Percentiles rank a stretch among this genome's conserved stretches.
Evolutionary conservation across 2,329 filamentous ascomycete species (phyloP).

Genomic region (Colletotrichum melonis): DNA sequence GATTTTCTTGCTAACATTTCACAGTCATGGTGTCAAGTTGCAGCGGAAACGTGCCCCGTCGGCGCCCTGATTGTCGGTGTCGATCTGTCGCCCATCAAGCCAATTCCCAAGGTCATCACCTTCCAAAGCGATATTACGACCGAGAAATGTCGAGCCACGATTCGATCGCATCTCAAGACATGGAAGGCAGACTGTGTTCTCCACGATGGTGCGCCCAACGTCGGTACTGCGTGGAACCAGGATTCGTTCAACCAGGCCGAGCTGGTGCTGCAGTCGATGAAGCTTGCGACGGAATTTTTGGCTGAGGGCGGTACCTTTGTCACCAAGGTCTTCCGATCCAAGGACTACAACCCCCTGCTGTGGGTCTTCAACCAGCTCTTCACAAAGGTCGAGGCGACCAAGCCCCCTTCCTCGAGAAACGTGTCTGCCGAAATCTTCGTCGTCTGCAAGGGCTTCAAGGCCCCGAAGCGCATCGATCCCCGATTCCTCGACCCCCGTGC

Average conservation of each 20-base stretch:
- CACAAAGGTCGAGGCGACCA: conserved; percentile 94
- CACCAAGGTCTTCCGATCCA: conserved; percentile 96
- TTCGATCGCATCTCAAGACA: conserved; percentile 90
- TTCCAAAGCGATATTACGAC: conserved; percentile 99
- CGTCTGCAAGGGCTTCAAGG: conserved; percentile 94
- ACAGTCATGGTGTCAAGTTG: conserved; percentile 95
- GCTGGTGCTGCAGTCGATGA: conserved; percentile 88
- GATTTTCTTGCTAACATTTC: background rate
- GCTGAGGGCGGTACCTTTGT: conserved; percentile 92
- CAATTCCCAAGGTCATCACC: conserved; percentile 92
- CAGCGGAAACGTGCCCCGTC: conserved; percentile 92
- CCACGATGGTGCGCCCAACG: conserved; percentile 97
- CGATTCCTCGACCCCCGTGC: conserved; percentile 89
- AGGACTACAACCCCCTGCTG: conserved; percentile 94
- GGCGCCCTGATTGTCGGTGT: conserved; percentile 93
- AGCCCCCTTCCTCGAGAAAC: conserved; percentile 94
- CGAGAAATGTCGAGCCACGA: conserved; percentile 92
- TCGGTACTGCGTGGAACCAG: conserved; percentile 97
- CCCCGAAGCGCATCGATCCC: conserved; percentile 91
- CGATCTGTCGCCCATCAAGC: conserved; percentile 94
- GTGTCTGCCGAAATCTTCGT: conserved; percentile 99
- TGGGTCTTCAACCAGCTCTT: conserved; percentile 99
- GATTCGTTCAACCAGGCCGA: conserved; percentile 99
- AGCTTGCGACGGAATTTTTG: conserved; percentile 93
- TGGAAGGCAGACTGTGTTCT: conserved; percentile 97